A percentile compares a stretch with the other conserved stretches of the same genome.
Evolutionary conservation across 441 rosid species (phyloP).

Genomic region (Capsella rubella): DNA sequence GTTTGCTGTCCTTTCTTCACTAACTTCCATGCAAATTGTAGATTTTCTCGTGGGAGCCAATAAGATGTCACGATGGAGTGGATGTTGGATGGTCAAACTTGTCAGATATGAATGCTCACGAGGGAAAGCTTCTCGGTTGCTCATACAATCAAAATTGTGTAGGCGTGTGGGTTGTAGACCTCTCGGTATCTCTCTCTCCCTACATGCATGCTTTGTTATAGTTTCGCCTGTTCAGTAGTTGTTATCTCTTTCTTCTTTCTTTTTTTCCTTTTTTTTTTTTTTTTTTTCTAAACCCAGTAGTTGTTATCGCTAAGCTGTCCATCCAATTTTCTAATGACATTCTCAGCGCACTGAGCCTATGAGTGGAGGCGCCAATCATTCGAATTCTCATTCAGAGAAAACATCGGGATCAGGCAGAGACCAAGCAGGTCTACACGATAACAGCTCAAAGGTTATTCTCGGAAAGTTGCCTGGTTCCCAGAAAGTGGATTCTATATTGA

Average conservation of each 20-base stretch:
- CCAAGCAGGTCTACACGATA: slow-evolving; percentile 62
- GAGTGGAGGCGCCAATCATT: slow-evolving; percentile 50
- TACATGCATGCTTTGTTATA: slow-evolving; percentile 29
- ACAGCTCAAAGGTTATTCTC: slow-evolving; percentile 58
- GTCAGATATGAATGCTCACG: slow-evolving; percentile 93
- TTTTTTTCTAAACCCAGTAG: not conserved
- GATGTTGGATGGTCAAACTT: slow-evolving; percentile 99
- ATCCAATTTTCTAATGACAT: slow-evolving; percentile 29
- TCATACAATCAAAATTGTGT: slow-evolving; percentile 98
- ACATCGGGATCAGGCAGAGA: slow-evolving; percentile 61
- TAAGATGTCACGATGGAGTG: slow-evolving; percentile 83
- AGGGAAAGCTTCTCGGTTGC: slow-evolving; percentile 99
- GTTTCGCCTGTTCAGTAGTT: slow-evolving; percentile 30
- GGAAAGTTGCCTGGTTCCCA: slow-evolving; percentile 77
- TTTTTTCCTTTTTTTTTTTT: no score
- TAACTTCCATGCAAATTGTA: slow-evolving; percentile 43
- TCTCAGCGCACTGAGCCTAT: slow-evolving; percentile 78
- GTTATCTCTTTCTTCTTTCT: not conserved
- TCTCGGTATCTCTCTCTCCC: slow-evolving; percentile 68
- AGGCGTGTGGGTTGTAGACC: slow-evolving; percentile 99
- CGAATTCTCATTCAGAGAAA: slow-evolving; percentile 66
- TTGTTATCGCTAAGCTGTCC: slow-evolving; percentile 36
- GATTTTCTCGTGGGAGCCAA: slow-evolving; percentile 99
- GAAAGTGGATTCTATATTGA: slow-evolving; percentile 62
- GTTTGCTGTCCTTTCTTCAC: slow-evolving; percentile 31